A percentile compares a stretch with the other conserved stretches of the same genome.
Conservation (phyloP, 1,284 basidiomycete genomes). For the Mycena citricolor region DNA sequence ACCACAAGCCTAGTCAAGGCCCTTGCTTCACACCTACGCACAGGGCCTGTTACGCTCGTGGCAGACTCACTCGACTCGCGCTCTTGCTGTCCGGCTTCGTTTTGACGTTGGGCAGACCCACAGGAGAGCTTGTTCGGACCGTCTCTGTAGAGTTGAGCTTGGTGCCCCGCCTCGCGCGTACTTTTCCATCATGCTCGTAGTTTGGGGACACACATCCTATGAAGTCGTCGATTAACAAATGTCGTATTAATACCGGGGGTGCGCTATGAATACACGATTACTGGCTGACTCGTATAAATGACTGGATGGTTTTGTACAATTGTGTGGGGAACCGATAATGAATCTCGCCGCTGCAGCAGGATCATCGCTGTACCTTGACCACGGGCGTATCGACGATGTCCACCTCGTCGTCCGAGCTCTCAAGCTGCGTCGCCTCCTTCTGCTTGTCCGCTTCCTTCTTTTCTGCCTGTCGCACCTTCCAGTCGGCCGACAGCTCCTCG, state of each 20-base stretch:
- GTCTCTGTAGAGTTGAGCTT: constrained; percentile 39
- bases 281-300: no score
- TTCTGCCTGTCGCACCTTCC: constrained; percentile 35
- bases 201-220: constrained; percentile 21
- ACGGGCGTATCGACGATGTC: constrained; percentile 41
- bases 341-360: no score
- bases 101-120: constrained; percentile 44
- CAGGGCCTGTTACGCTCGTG: constrained; percentile 59
- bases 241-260: no score
- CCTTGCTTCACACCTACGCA: constrained; percentile 35
- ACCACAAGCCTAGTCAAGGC: constrained; percentile 61
- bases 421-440: constrained; percentile 31
- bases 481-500: constrained; percentile 34
- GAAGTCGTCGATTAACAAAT: no score
- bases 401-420: constrained; percentile 49
- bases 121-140: constrained; percentile 36
- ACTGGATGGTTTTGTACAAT: no score
- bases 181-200: constrained; percentile 14
- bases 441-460: constrained; percentile 32
- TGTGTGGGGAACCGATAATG: no score
- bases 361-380: no score
- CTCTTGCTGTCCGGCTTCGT: constrained; percentile 45
- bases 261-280: no score
- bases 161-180: constrained; percentile 5
- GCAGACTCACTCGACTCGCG: constrained; percentile 40